A percentile compares a stretch with the other conserved stretches of the same genome.
Conservation (phyloP, 2,329 filamentous ascomycete species). For the Calonectria pseudoreteaudii region DNA sequence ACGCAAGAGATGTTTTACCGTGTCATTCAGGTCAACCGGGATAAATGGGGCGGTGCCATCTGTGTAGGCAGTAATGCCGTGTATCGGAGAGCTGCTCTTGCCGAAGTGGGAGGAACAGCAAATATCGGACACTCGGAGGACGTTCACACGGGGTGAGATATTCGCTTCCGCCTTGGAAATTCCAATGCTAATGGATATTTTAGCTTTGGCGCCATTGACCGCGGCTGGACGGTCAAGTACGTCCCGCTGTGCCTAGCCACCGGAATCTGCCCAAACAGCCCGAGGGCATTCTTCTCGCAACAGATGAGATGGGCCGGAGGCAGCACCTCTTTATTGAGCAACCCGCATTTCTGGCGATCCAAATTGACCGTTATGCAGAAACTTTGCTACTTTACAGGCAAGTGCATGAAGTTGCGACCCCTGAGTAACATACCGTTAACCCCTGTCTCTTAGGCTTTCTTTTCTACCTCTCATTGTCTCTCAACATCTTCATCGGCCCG, state of each 20-base stretch:
- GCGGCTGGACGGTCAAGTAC: constrained; percentile 4
- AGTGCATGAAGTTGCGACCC: neutral
- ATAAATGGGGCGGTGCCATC: neutral
- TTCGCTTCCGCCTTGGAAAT: neutral
- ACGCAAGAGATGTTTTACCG: constrained; percentile 3
- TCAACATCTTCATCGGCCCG: neutral
- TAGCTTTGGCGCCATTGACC: neutral
- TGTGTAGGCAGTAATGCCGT: constrained; percentile 1
- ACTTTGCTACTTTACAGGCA: neutral
- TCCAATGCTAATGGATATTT: neutral
- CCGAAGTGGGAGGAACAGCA: neutral
- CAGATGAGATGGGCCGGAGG: constrained; percentile 2
- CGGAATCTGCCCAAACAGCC: neutral
- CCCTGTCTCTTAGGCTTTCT: neutral
- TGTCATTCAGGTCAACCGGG: neutral
- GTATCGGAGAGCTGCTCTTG: neutral
- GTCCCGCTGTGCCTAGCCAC: neutral
- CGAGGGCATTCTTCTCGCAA: neutral
- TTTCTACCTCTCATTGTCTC: neutral
- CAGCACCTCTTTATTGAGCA: neutral
- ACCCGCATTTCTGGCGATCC: neutral
- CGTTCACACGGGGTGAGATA: neutral
- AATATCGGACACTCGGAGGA: neutral
- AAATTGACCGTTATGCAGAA: neutral
- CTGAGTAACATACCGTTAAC: too few species aligned